Evolutionary conservation across 2,329 filamentous ascomycete genomes (phyloP).

Genomic region (Aspergillus pseudonomiae): DNA sequence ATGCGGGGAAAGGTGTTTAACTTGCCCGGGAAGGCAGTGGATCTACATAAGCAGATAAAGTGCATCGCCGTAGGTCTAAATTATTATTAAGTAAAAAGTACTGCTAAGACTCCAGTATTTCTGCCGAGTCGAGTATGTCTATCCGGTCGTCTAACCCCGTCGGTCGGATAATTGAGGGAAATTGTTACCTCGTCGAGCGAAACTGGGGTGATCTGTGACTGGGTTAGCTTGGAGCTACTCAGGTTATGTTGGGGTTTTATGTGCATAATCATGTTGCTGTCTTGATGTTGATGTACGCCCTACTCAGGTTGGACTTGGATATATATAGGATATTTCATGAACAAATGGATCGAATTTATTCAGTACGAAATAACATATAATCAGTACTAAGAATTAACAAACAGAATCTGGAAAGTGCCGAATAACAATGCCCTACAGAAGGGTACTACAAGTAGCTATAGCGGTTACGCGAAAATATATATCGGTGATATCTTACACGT

Average conservation of each 20-base stretch:
- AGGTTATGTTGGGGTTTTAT: background rate
- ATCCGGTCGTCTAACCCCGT: background rate
- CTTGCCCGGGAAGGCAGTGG: background rate
- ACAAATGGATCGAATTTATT: background rate
- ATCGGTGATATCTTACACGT: background rate
- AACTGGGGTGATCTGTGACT: background rate
- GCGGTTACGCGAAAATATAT: no score
- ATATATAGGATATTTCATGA: background rate
- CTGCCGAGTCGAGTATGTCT: background rate
- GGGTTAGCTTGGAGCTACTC: background rate
- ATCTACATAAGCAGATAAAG: background rate
- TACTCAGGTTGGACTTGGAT: no score
- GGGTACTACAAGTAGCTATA: no score
- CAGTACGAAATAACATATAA: background rate
- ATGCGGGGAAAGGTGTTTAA: slow-evolving; percentile 4
- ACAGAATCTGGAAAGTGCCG: no score
- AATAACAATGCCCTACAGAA: background rate
- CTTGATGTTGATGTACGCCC: background rate
- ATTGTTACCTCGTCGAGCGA: background rate
- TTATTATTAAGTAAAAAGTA: background rate
- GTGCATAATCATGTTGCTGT: no score
- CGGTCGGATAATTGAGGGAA: slow-evolving; percentile 2
- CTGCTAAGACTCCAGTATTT: background rate
- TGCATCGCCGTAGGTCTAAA: background rate
- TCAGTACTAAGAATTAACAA: background rate